These are phyloP conservation scores for Henckelia pumila DNA, from an alignment of 257 asterid species.

Conservation along the genomic window DNA sequence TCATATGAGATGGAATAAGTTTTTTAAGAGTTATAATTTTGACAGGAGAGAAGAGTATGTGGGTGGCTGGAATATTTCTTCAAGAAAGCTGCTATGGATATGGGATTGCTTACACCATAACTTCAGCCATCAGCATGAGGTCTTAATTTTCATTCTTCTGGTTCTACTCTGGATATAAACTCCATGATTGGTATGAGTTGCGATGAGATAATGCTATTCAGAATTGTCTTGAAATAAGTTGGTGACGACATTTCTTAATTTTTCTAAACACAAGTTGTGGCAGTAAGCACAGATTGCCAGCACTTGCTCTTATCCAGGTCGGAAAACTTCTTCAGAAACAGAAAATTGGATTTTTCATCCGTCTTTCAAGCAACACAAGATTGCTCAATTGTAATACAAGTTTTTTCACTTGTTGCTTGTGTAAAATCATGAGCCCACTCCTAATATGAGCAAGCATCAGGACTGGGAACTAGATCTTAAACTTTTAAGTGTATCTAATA, in stretches of 20 bases:
- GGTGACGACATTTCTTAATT: neutral
- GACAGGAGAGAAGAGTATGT: constrained; percentile 55
- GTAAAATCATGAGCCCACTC: neutral
- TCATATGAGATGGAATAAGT: neutral
- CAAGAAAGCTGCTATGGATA: constrained; percentile 60
- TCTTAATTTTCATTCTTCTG: constrained; percentile 6
- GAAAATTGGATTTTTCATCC: neutral
- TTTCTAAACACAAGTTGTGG: neutral
- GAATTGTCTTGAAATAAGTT: neutral
- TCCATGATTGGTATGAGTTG: constrained; percentile 7
- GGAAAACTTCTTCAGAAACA: neutral
- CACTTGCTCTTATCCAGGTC: constrained; percentile 1
- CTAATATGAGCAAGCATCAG: neutral
- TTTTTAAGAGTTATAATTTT: constrained; percentile 16
- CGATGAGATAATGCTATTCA: neutral
- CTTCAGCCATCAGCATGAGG: constrained; percentile 63
- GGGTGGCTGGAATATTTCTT: constrained; percentile 47
- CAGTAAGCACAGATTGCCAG: neutral
- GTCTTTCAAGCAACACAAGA: neutral
- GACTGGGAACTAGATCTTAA: neutral
- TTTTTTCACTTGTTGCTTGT: neutral
- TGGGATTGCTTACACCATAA: constrained; percentile 61
- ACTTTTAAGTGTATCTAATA: neutral
- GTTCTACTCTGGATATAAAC: neutral
- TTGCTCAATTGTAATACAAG: neutral